Evolutionary conservation across 768 basidiomycete genomes (phyloP), one percentile per base, ranked within the genome.

Genomic region (Suillus cothurnatus): DNA sequence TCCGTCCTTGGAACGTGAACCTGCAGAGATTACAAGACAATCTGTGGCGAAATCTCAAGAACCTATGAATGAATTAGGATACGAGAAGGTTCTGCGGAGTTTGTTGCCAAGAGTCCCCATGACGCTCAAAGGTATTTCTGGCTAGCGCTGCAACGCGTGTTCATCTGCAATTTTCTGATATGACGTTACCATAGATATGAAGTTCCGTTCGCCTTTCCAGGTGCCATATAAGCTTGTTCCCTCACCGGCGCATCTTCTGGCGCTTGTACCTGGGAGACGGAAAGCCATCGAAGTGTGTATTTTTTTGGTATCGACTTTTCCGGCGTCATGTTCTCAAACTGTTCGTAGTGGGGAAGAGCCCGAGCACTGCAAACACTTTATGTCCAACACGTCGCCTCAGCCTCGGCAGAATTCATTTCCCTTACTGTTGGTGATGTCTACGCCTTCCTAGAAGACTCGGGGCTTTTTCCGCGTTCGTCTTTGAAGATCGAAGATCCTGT

Each of bases 271-370:
- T 55, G 83, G 83, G 38, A 80, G 81, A 49, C 77, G 81, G 50
- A 84, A 84, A 68, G 82, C 83, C 1, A 76, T 85, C 4, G 84
- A 84, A 76, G 83, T 83, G 36, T 43, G 80, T 69, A 58, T 12
- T 19, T 28, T 12, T 47, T 32, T 6, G 14, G 21, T 34, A 36
- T n/a, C 31, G 43, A n/a, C 53, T 62, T 12, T 28, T 38, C 49
- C 15, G 50, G 19, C 21, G 12, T 32, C 19, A 36, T 28, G 9
- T 66, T 28, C 61, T 69, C 45, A 71, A 60, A 26, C 11, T 36
- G 12, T 11, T 43, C 38, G 67, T 59, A 85, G 84, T 82, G 82
- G 83, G 78, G 72, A 19, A 79, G 84, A 6, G 81, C 83, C 38
- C 77, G 77, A n/a, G 76, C 78, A 23, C 67, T 84, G 17, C 76